Conservation (phyloP, 495 filamentous ascomycete species). For the Aspergillus ostianus region DNA sequence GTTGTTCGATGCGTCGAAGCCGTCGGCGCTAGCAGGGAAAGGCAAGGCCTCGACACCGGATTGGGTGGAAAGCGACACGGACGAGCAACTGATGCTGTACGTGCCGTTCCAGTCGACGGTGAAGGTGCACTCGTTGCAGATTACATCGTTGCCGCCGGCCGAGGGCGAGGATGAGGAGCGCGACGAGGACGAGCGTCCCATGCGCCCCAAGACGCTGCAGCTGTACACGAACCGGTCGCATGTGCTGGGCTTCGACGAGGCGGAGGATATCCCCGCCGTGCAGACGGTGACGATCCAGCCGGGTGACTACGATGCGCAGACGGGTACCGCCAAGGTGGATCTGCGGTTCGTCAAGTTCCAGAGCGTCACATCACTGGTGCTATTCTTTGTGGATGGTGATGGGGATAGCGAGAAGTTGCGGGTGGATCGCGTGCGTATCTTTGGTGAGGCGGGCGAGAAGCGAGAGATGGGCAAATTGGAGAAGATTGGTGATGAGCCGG, state of each 20-base stretch:
- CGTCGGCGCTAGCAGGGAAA: constrained; percentile 62
- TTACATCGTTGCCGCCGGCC: constrained; percentile 74
- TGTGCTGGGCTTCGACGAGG: constrained; percentile 93
- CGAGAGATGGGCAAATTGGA: constrained; percentile 89
- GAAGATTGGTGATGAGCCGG: constrained; percentile 82
- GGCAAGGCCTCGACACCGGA: constrained; percentile 54
- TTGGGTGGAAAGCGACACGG: constrained; percentile 99
- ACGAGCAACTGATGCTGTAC: constrained; percentile 95
- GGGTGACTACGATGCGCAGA: constrained; percentile 80
- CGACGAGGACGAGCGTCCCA: constrained; percentile 71
- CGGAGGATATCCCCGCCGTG: constrained; percentile 75
- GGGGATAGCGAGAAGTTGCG: constrained; percentile 82
- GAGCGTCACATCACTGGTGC: constrained; percentile 76
- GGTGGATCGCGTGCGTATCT: constrained; percentile 78
- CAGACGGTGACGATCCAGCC: constrained; percentile 71
- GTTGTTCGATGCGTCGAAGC: constrained; percentile 71
- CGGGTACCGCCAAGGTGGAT: constrained; percentile 78
- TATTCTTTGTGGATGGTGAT: constrained; percentile 90
- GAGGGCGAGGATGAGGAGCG: constrained; percentile 42
- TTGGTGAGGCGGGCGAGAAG: constrained; percentile 93
- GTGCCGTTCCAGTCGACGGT: constrained; percentile 84
- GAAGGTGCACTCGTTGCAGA: constrained; percentile 86
- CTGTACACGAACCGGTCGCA: constrained; percentile 84
- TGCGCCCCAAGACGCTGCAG: constrained; percentile 81
- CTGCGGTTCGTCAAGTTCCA: constrained; percentile 98